phyloP scores from a whole-genome alignment of 1,139 yeast genomes.

The Yueomyces sp. region DNA sequence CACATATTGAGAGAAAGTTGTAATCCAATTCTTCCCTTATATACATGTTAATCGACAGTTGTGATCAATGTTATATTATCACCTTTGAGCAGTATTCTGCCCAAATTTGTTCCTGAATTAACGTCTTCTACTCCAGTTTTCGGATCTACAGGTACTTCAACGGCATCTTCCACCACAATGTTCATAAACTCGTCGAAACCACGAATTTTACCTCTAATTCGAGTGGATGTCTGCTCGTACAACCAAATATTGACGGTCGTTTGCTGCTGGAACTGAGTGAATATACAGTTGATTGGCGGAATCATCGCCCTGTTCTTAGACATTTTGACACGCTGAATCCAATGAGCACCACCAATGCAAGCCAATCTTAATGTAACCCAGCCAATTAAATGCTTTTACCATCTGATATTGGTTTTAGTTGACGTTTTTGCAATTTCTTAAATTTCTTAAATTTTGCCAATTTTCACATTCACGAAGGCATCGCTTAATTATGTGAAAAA shows the following conservation, averaged over 20 bases:
- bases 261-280: constrained; percentile 76
- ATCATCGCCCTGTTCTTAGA: constrained; percentile 32
- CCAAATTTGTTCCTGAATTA: constrained; percentile 35
- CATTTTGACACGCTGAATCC: constrained; percentile 1
- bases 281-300: constrained; percentile 86
- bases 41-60: constrained; percentile 12
- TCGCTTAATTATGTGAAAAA: too few relatives aligned
- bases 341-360: too few relatives aligned
- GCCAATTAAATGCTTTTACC: too few relatives aligned
- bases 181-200: constrained; percentile 99
- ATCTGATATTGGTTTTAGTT: too few relatives aligned
- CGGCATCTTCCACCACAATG: constrained; percentile 81
- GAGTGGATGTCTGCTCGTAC: constrained; percentile 65
- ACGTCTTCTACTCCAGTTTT: constrained; percentile 18
- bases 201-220: constrained; percentile 70
- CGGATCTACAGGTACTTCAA: constrained; percentile 40
- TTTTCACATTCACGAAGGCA: too few relatives aligned
- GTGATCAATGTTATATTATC: constrained; percentile 84
- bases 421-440: too few relatives aligned
- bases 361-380: too few relatives aligned
- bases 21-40: too few relatives aligned
- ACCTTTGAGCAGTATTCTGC: constrained; percentile 72
- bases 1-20: too few relatives aligned
- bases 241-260: constrained; percentile 75
- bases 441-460: too few relatives aligned